phyloP scores from a whole-genome alignment of 164 flowering plant genomes.

The Aristolochia fimbriata region DNA sequence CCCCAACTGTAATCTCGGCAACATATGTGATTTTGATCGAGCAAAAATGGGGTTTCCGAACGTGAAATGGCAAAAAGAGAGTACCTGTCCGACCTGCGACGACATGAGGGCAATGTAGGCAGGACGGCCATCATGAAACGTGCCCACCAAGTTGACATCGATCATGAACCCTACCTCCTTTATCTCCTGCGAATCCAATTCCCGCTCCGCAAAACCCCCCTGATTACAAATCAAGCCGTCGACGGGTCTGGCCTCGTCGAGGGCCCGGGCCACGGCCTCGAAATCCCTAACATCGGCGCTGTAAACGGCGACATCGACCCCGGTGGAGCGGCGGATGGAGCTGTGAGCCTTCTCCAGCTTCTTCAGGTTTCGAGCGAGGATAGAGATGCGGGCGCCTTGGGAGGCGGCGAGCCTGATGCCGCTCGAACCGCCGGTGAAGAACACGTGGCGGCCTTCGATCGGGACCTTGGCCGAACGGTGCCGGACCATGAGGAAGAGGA shows the following conservation, averaged over 20 bases:
- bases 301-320: slow-evolving; percentile 47
- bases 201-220: slow-evolving; percentile 59
- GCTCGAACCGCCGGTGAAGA: slow-evolving; percentile 95
- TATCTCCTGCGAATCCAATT: slow-evolving; percentile 51
- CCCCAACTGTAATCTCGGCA: too few species aligned
- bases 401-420: slow-evolving; percentile 84
- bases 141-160: slow-evolving; percentile 76
- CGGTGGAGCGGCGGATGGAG: slow-evolving; percentile 59
- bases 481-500: slow-evolving; percentile 34
- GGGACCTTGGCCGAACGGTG: slow-evolving; percentile 57
- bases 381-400: slow-evolving; percentile 75
- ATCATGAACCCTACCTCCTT: slow-evolving; percentile 65
- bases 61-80: background rate
- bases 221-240: slow-evolving; percentile 74
- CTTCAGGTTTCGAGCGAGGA: slow-evolving; percentile 58
- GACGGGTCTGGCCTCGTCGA: slow-evolving; percentile 51
- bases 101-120: slow-evolving; percentile 77
- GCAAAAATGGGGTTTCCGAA: background rate
- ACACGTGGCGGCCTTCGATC: slow-evolving; percentile 71
- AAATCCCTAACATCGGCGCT: slow-evolving; percentile 70
- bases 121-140: slow-evolving; percentile 58
- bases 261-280: slow-evolving; percentile 40
- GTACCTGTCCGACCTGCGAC: slow-evolving; percentile 92
- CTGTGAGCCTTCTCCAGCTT: slow-evolving; percentile 59
- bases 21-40: too few species aligned